A percentile compares a stretch with the other conserved stretches of the same genome.
These are phyloP conservation scores for Flaveria brownii DNA, from an alignment of 129 eudicot species.

Conservation along the genomic window DNA sequence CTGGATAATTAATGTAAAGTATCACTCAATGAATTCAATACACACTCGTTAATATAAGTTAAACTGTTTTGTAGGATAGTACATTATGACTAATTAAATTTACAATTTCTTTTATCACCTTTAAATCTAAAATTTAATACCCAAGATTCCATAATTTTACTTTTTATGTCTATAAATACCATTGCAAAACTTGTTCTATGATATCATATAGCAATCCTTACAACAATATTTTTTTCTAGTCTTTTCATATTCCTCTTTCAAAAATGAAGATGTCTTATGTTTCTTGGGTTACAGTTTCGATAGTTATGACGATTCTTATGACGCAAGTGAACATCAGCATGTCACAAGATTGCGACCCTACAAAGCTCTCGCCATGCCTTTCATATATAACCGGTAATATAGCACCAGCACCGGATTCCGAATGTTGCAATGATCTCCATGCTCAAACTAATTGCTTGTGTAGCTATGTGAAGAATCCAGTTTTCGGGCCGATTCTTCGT, in stretches of 20 bases:
- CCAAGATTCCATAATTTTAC: not conserved
- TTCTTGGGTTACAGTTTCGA: not conserved
- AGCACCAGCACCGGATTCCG: slow-evolving; percentile 21
- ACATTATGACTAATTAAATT: no score
- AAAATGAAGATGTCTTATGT: slow-evolving; percentile 10
- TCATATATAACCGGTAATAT: not conserved
- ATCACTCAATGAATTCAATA: no score
- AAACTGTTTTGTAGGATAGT: no score
- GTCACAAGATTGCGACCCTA: slow-evolving; percentile 5
- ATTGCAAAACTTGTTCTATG: not conserved
- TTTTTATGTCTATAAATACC: slow-evolving; percentile 18
- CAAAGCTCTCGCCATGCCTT: slow-evolving; percentile 2
- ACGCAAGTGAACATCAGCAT: slow-evolving; percentile 13
- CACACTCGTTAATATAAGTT: no score
- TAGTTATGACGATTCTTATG: not conserved
- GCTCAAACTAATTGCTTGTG: slow-evolving; percentile 4
- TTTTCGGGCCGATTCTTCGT: not conserved
- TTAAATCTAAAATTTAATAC: not conserved
- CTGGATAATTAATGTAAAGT: no score
- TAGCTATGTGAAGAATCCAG: slow-evolving; percentile 17
- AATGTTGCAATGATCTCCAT: slow-evolving; percentile 24
- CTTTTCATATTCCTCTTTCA: not conserved
- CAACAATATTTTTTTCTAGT: not conserved
- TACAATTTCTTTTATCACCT: no score
- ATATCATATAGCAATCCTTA: not conserved